Evolutionary conservation across 2,329 filamentous ascomycete genomes (phyloP).

Genomic region (Beauveria varroae): DNA sequence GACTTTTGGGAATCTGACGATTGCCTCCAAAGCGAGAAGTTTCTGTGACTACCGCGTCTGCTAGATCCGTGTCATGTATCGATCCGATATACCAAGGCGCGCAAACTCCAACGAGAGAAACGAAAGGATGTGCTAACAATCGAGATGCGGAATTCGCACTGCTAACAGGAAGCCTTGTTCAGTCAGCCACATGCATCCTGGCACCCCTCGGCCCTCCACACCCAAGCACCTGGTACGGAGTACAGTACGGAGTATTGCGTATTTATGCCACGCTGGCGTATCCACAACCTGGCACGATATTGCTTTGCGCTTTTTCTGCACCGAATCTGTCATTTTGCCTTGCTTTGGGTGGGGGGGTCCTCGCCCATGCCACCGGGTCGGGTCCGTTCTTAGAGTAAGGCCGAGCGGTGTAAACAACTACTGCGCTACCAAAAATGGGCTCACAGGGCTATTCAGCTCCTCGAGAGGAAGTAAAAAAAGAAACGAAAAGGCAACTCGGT

Average conservation of each 20-base stretch:
- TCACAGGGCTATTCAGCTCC: background rate
- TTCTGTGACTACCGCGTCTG: too few species aligned
- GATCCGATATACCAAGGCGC: too few species aligned
- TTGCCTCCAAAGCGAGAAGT: too few species aligned
- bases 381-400: background rate
- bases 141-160: too few species aligned
- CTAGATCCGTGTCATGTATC: too few species aligned
- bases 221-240: background rate
- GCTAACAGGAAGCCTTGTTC: too few species aligned
- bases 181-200: too few species aligned
- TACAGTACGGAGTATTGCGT: background rate
- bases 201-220: background rate
- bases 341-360: background rate
- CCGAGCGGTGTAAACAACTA: background rate
- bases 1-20: too few species aligned
- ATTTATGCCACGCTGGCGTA: conserved; percentile 7
- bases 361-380: background rate
- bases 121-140: too few species aligned
- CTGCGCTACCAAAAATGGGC: background rate
- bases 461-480: background rate
- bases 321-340: background rate
- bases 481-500: background rate
- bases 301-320: background rate
- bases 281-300: background rate
- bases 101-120: too few species aligned